Evolutionary conservation across 2,329 filamentous ascomycete genomes (phyloP).

Genomic region (Neophaeococcomyces aloes): DNA sequence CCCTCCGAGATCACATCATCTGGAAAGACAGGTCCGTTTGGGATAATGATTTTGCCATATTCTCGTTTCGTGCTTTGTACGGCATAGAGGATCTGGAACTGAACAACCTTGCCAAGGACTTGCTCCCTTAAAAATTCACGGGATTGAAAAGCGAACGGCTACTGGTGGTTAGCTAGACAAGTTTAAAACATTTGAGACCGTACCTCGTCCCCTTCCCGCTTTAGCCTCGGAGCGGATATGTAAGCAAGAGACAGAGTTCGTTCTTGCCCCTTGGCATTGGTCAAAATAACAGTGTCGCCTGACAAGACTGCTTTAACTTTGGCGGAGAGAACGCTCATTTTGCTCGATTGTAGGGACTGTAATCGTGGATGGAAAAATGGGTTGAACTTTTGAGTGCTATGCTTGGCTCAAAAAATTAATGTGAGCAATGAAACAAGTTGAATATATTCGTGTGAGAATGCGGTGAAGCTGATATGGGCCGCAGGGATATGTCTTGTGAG

Average conservation of each 20-base stretch:
- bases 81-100: conserved; percentile 77
- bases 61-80: conserved; percentile 64
- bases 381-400: not conserved
- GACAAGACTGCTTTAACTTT: conserved; percentile 90
- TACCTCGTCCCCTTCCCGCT: conserved; percentile 78
- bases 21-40: conserved; percentile 65
- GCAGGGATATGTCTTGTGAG: no score
- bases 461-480: no score
- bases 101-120: conserved; percentile 73
- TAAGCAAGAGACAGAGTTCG: conserved; percentile 83
- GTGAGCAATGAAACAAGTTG: no score
- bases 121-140: conserved; percentile 82
- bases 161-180: conserved; percentile 11
- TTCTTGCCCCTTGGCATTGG: conserved; percentile 71
- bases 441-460: no score
- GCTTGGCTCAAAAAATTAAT: no score
- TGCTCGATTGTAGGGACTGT: not conserved
- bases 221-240: conserved; percentile 76
- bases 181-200: conserved; percentile 18
- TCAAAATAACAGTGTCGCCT: conserved; percentile 80
- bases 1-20: conserved; percentile 78
- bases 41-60: conserved; percentile 70
- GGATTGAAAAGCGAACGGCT: conserved; percentile 82
- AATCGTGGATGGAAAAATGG: not conserved
- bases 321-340: conserved; percentile 38